These are phyloP conservation scores for Strigomonas culicis DNA, from an alignment of 208 protist genomes.

Conservation along the genomic window DNA sequence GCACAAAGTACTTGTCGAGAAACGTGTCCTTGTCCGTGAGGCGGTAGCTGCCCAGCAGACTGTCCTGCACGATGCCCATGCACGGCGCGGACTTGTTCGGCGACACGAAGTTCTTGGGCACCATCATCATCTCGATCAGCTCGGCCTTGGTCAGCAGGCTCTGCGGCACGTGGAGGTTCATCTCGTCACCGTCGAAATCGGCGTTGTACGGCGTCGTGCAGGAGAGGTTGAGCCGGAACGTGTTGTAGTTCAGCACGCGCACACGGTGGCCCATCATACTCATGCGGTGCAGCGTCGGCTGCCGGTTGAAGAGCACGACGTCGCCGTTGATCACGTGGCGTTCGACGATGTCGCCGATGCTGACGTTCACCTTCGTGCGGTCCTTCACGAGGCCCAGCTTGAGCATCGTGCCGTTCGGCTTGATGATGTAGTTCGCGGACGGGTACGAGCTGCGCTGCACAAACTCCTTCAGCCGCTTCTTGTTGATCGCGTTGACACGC, in stretches of 20 bases:
- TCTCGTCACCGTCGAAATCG: slow-evolving; percentile 99
- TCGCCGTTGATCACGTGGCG: slow-evolving; percentile 98
- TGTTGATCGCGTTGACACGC: slow-evolving; percentile 98
- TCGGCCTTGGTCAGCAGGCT: slow-evolving; percentile 95
- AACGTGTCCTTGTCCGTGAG: slow-evolving; percentile 97
- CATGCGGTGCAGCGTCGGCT: slow-evolving; percentile 99
- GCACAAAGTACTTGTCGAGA: slow-evolving; percentile 95
- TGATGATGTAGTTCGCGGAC: slow-evolving; percentile 95
- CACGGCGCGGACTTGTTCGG: slow-evolving; percentile 98
- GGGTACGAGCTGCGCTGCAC: slow-evolving; percentile 93
- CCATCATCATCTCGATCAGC: slow-evolving; percentile 98
- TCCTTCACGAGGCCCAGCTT: slow-evolving; percentile 90
- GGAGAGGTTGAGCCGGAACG: slow-evolving; percentile 99
- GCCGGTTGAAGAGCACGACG: slow-evolving; percentile 99
- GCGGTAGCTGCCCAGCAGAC: slow-evolving; percentile 92
- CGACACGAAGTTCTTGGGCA: slow-evolving; percentile 99
- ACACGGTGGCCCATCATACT: slow-evolving; percentile 99
- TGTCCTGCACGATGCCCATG: slow-evolving; percentile 99
- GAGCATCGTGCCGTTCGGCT: slow-evolving; percentile 81
- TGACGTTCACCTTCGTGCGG: slow-evolving; percentile 82
- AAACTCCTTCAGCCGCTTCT: slow-evolving; percentile 93
- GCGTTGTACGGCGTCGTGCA: slow-evolving; percentile 99
- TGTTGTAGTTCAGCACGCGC: slow-evolving; percentile 98
- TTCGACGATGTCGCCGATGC: slow-evolving; percentile 95
- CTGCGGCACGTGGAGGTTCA: slow-evolving; percentile 99